Evolutionary conservation across 306 rosid species (phyloP).

Genomic region (Cucurbita pepo): DNA sequence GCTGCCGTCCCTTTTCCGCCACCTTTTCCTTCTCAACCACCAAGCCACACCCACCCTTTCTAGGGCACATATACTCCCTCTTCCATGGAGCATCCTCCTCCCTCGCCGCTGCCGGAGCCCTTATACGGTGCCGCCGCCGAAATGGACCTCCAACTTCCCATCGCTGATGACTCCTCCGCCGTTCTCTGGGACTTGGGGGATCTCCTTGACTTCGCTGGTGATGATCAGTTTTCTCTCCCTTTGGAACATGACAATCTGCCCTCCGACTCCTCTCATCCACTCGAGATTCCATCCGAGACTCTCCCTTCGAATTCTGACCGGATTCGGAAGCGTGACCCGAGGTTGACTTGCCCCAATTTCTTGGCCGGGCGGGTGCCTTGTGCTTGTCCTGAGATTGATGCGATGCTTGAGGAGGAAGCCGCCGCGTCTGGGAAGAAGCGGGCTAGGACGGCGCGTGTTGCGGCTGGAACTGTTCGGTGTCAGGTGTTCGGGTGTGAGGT

Average conservation of each 20-base stretch:
- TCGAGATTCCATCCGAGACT: not conserved
- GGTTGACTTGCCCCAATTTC: conserved; percentile 63
- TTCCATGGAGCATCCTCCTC: not conserved
- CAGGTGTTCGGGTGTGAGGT: conserved; percentile 82
- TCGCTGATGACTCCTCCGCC: conserved; percentile 15
- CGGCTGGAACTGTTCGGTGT: conserved; percentile 32
- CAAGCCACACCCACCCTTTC: not conserved
- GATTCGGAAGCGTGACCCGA: conserved; percentile 85
- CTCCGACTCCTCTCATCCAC: not conserved
- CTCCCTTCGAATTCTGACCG: not conserved
- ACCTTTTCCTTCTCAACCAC: not conserved
- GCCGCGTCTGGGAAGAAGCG: conserved; percentile 57
- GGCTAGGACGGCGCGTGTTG: conserved; percentile 26
- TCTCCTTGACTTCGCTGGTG: conserved; percentile 37
- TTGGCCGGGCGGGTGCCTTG: conserved; percentile 84
- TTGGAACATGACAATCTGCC: conserved; percentile 6
- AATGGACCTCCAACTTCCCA: conserved; percentile 18
- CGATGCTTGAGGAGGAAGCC: conserved; percentile 36
- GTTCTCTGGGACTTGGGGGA: conserved; percentile 43
- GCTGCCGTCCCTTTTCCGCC: conserved; percentile 7
- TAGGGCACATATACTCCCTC: not conserved
- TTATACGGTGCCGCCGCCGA: not conserved
- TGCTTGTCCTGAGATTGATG: conserved; percentile 90
- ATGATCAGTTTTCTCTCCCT: conserved; percentile 16
- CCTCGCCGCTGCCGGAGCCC: not conserved